Evolutionary conservation across 2,329 filamentous ascomycete genomes (phyloP).

Genomic region (Falciphora oryzae): DNA sequence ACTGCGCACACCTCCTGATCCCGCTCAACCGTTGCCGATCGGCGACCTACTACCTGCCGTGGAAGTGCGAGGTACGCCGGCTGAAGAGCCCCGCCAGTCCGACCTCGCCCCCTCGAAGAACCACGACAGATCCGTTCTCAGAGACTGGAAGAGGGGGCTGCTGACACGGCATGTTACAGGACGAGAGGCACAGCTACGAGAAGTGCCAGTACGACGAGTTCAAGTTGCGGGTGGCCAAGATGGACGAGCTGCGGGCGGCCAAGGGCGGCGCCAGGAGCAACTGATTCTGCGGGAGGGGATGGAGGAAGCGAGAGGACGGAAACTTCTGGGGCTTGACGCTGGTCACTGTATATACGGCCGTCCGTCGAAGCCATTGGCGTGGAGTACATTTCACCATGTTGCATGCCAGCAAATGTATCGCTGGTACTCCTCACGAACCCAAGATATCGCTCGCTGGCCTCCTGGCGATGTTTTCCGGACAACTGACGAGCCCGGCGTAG

Average conservation of each 20-base stretch:
- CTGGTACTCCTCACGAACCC: not conserved
- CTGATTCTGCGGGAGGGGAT: constrained; percentile 33
- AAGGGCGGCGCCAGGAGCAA: constrained; percentile 85
- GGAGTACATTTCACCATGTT: not conserved
- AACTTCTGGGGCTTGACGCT: not conserved
- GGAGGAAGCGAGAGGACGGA: not conserved
- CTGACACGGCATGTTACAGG: constrained; percentile 43
- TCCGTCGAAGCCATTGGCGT: not conserved
- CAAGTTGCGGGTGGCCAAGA: constrained; percentile 97
- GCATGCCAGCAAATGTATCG: not conserved
- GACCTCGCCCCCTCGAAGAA: not conserved
- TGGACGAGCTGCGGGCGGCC: constrained; percentile 87
- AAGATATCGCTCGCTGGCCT: not conserved
- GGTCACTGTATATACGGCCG: not conserved
- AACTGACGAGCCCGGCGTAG: too few species aligned
- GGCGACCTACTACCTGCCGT: constrained; percentile 89
- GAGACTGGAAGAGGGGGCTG: not conserved
- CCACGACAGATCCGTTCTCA: not conserved
- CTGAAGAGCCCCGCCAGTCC: not conserved
- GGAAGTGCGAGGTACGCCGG: constrained; percentile 85
- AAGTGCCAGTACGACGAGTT: constrained; percentile 99
- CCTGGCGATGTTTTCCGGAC: too few species aligned
- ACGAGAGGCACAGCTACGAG: constrained; percentile 96
- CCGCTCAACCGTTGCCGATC: constrained; percentile 92
- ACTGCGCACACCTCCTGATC: constrained; percentile 89